These are phyloP conservation scores for Candida verbasci DNA, from an alignment of 805 yeast genomes.

Conservation along the genomic window DNA sequence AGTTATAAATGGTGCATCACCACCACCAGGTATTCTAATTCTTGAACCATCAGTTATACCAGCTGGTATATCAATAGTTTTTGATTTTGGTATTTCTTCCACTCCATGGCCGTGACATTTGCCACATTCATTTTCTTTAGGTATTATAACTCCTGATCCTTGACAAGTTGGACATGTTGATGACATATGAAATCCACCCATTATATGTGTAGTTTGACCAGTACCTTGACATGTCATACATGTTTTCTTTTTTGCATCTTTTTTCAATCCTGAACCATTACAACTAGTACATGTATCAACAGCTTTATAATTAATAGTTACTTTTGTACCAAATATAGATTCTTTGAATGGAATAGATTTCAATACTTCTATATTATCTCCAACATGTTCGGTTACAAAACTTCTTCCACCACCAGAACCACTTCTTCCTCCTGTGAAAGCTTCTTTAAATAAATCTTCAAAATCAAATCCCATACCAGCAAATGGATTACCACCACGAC, in stretches of 20 bases:
- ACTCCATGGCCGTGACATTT: slow-evolving; percentile 92
- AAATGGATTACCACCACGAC: slow-evolving; percentile 38
- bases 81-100: slow-evolving; percentile 57
- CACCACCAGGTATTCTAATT: slow-evolving; percentile 79
- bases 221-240: slow-evolving; percentile 91
- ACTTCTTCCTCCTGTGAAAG: slow-evolving; percentile 40
- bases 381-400: slow-evolving; percentile 74
- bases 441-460: slow-evolving; percentile 45
- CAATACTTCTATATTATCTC: slow-evolving; percentile 81
- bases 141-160: slow-evolving; percentile 81
- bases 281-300: slow-evolving; percentile 77
- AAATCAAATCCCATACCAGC: slow-evolving; percentile 50
- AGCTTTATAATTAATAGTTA: slow-evolving; percentile 64
- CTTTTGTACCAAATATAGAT: slow-evolving; percentile 74
- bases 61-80: slow-evolving; percentile 79
- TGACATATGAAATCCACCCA: slow-evolving; percentile 96
- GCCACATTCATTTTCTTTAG: slow-evolving; percentile 63
- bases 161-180: slow-evolving; percentile 84
- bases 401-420: slow-evolving; percentile 36
- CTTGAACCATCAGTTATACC: slow-evolving; percentile 87
- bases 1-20: slow-evolving; percentile 79
- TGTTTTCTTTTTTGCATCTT: slow-evolving; percentile 67
- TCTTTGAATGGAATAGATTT: slow-evolving; percentile 78
- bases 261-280: slow-evolving; percentile 79
- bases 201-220: slow-evolving; percentile 80